Percentiles rank a stretch among this genome's conserved stretches.
phyloP scores from a whole-genome alignment of 2,329 filamentous ascomycete species.

The Talaromyces amestolkiae region DNA sequence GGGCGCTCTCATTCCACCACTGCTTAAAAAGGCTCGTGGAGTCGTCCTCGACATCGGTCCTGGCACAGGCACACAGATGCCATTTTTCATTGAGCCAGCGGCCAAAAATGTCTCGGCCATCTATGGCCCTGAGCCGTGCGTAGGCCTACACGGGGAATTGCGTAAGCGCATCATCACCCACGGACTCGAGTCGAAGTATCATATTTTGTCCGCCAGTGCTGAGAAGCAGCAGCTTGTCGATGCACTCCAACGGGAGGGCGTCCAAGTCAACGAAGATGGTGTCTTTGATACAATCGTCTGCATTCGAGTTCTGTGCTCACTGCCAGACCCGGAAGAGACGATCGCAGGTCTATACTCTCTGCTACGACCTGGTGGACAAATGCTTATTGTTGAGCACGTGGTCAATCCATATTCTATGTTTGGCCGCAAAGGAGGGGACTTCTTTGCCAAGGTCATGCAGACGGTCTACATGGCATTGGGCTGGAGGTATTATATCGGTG shows the following conservation, averaged over 20 bases:
- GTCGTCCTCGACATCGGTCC: constrained; percentile 52
- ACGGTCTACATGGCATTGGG: constrained; percentile 45
- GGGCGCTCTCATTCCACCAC: constrained; percentile 39
- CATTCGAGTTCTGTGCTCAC: constrained; percentile 55
- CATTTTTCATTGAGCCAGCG: constrained; percentile 42
- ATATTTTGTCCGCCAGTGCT: constrained; percentile 49
- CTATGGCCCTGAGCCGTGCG: constrained; percentile 56
- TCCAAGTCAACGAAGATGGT: constrained; percentile 34
- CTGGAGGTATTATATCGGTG: constrained; percentile 54
- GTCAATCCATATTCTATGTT: constrained; percentile 50
- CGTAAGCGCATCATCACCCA: constrained; percentile 38
- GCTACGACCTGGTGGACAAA: constrained; percentile 54
- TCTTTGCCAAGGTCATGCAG: constrained; percentile 48
- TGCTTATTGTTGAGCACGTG: constrained; percentile 58
- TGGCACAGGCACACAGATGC: constrained; percentile 53
- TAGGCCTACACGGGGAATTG: constrained; percentile 48
- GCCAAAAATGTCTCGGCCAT: constrained; percentile 40
- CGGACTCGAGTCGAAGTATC: constrained; percentile 50
- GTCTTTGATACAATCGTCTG: constrained; percentile 57
- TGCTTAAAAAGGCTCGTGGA: constrained; percentile 42
- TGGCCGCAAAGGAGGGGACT: constrained; percentile 37
- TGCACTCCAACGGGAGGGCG: constrained; percentile 43
- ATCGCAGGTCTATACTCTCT: constrained; percentile 49
- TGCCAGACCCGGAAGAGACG: constrained; percentile 49
- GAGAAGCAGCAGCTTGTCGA: constrained; percentile 48